A percentile compares a stretch with the other conserved stretches of the same genome.
phyloP scores from a whole-genome alignment of 2,329 filamentous ascomycete species.

The Colletotrichum sp. region DNA sequence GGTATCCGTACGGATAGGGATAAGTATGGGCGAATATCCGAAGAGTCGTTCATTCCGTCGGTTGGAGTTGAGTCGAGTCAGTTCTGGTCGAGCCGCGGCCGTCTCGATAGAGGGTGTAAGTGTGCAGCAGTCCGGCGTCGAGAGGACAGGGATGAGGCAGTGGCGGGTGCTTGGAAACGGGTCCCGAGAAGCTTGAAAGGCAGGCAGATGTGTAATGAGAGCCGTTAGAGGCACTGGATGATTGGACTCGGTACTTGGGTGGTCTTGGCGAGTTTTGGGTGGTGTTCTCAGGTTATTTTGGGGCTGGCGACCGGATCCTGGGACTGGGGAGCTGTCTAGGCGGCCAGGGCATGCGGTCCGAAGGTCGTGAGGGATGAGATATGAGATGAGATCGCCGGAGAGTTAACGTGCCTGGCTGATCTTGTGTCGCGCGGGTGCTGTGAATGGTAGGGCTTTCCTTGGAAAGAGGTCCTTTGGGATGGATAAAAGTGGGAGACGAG shows the following conservation, averaged over 20 bases:
- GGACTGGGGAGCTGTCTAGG: neutral
- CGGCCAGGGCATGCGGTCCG: neutral
- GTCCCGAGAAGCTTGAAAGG: slow-evolving; percentile 13
- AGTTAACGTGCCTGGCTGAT: neutral
- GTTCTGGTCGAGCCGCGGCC: neutral
- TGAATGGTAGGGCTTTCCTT: neutral
- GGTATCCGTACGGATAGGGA: neutral
- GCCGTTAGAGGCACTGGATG: slow-evolving; percentile 1
- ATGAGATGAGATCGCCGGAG: neutral
- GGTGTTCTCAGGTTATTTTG: slow-evolving; percentile 5
- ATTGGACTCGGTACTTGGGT: slow-evolving; percentile 15
- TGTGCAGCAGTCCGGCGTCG: neutral
- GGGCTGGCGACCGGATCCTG: neutral
- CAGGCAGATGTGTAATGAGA: neutral
- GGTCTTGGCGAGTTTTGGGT: slow-evolving; percentile 15
- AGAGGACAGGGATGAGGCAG: neutral
- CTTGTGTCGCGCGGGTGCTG: neutral
- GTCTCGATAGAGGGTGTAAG: neutral
- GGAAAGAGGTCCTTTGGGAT: neutral
- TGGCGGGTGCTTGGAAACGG: neutral
- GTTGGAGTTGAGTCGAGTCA: neutral
- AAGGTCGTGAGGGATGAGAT: neutral
- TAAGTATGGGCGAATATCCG: neutral
- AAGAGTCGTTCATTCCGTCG: neutral
- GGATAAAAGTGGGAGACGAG: neutral